These are phyloP conservation scores for Thuja plicata DNA, from an alignment of 83 land plant genomes.

Conservation along the genomic window DNA sequence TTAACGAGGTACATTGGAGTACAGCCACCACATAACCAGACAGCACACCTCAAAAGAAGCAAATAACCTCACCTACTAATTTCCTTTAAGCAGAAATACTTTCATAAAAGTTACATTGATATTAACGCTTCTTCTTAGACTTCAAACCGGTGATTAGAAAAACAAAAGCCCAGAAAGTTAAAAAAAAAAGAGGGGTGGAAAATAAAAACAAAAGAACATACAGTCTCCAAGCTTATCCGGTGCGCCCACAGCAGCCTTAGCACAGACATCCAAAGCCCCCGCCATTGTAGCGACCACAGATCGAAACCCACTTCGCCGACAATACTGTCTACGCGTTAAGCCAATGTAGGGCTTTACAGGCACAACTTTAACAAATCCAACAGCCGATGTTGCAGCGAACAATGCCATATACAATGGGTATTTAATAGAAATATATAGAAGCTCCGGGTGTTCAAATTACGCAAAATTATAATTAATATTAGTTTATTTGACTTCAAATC, in stretches of 20 bases:
- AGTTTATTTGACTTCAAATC: too few species aligned
- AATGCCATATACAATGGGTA: background rate
- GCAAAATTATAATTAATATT: background rate
- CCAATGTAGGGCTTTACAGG: background rate
- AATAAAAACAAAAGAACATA: conserved; percentile 9
- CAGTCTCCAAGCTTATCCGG: conserved; percentile 65
- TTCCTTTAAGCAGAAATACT: too few species aligned
- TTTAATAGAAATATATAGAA: background rate
- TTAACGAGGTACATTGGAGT: too few species aligned
- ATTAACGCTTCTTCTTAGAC: too few species aligned
- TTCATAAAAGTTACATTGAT: too few species aligned
- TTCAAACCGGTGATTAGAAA: background rate
- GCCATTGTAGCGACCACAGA: background rate
- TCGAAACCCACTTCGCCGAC: background rate
- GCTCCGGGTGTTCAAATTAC: background rate
- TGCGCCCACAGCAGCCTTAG: conserved; percentile 55
- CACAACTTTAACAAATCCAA: background rate
- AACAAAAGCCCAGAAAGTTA: background rate
- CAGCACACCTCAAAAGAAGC: too few species aligned
- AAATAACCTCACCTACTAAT: too few species aligned
- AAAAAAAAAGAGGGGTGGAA: background rate
- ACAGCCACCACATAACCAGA: too few species aligned
- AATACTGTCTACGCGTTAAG: background rate
- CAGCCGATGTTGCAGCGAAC: background rate
- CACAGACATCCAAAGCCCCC: conserved; percentile 37